Conservation (phyloP, 2,329 filamentous ascomycete species). For the Fusarium sp. region DNA sequence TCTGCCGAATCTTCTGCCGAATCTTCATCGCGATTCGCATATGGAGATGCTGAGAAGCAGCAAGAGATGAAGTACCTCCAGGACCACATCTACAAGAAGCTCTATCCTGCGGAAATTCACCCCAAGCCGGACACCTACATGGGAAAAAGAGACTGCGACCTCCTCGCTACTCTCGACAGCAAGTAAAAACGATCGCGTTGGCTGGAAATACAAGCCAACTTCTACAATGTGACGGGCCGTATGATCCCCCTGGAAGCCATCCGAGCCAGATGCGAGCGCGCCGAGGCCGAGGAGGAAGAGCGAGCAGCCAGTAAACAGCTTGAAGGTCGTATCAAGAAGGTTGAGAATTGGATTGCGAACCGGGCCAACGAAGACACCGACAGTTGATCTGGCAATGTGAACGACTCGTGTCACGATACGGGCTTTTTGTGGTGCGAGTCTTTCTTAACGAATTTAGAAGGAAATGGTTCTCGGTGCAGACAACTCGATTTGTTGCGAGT, state of each 20-base stretch:
- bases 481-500: conserved; percentile 2
- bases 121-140: conserved; percentile 41
- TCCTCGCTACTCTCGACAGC: conserved; percentile 50
- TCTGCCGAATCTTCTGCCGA: conserved; percentile 38
- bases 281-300: conserved; percentile 35
- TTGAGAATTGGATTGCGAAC: conserved; percentile 38
- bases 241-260: conserved; percentile 53
- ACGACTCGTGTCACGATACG: background rate
- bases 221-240: conserved; percentile 55
- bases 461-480: background rate
- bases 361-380: conserved; percentile 4
- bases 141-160: conserved; percentile 45
- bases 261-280: conserved; percentile 47
- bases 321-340: conserved; percentile 5
- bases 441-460: background rate
- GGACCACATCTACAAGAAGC: conserved; percentile 42
- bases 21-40: conserved; percentile 24
- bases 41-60: conserved; percentile 33
- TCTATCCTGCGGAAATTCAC: conserved; percentile 45
- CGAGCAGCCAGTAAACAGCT: conserved; percentile 5
- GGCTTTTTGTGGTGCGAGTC: conserved; percentile 4
- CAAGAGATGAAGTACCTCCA: conserved; percentile 47
- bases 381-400: background rate
- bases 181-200: conserved; percentile 48
- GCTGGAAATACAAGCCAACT: conserved; percentile 56